Evolutionary conservation across 2,329 filamentous ascomycete genomes (phyloP).

Genomic region (Pseudocercospora musae): DNA sequence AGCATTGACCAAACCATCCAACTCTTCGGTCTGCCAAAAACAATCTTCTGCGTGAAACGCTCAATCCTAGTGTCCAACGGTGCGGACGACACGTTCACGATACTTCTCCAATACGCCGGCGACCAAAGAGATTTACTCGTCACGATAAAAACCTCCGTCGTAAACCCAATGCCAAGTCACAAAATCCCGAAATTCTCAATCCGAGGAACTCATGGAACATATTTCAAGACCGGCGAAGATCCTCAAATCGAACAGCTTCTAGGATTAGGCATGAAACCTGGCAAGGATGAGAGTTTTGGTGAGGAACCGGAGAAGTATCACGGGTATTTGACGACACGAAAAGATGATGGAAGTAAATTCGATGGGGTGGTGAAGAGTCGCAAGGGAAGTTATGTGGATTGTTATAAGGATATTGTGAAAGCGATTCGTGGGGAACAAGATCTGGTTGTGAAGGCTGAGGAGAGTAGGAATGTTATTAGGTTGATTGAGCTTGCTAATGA

Average conservation of each 20-base stretch:
- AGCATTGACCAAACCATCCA: conserved; percentile 39
- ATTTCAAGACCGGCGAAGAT: conserved; percentile 39
- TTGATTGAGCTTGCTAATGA: conserved; percentile 45
- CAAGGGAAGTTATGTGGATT: conserved; percentile 40
- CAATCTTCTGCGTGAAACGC: conserved; percentile 33
- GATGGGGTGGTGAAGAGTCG: conserved; percentile 34
- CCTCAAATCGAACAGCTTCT: conserved; percentile 38
- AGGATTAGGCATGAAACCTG: conserved; percentile 25
- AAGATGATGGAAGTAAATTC: conserved; percentile 30
- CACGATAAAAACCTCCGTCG: conserved; percentile 36
- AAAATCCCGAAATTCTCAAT: conserved; percentile 35
- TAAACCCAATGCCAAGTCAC: conserved; percentile 29
- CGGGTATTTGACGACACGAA: conserved; percentile 40
- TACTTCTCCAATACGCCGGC: conserved; percentile 38
- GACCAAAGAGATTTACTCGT: conserved; percentile 34
- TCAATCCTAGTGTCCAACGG: conserved; percentile 30
- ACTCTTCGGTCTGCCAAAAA: conserved; percentile 37
- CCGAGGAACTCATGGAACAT: conserved; percentile 37
- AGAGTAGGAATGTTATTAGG: conserved; percentile 41
- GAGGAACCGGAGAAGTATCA: conserved; percentile 38
- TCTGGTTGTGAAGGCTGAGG: conserved; percentile 40
- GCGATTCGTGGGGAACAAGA: conserved; percentile 41
- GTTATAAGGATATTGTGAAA: conserved; percentile 43
- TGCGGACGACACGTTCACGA: conserved; percentile 38
- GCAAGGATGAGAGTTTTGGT: conserved; percentile 35